phyloP scores from a whole-genome alignment of 257 asterid genomes.

The Ilex asprella region DNA sequence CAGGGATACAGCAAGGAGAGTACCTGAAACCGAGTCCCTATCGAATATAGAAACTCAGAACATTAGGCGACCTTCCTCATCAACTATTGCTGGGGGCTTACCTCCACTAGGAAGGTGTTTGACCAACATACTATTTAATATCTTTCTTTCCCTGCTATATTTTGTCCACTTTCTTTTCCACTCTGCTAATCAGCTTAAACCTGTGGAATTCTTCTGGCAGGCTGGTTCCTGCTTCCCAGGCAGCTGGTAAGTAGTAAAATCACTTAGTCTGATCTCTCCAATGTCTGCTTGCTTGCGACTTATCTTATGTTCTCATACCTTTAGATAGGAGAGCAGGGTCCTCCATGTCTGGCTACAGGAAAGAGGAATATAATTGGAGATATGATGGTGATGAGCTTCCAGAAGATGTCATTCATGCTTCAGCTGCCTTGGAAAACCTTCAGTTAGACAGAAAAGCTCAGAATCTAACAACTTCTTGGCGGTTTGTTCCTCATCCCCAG shows the following conservation, averaged over 20 bases:
- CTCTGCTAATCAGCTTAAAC: conserved; percentile 16
- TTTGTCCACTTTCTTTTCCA: conserved; percentile 2
- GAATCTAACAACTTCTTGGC: conserved; percentile 75
- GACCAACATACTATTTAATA: conserved; percentile 5
- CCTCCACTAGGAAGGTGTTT: conserved; percentile 91
- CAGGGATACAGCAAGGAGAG: conserved; percentile 72
- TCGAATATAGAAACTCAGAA: conserved; percentile 59
- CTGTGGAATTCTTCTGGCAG: conserved; percentile 42
- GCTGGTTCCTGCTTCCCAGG: conserved; percentile 62
- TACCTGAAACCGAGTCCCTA: conserved; percentile 53
- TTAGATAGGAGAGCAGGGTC: conserved; percentile 89
- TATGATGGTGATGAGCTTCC: conserved; percentile 67
- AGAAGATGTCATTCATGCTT: conserved; percentile 68
- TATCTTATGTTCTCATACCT: conserved; percentile 13
- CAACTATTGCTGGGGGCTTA: conserved; percentile 89
- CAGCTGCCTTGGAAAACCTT: conserved; percentile 90
- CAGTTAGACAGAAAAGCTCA: conserved; percentile 95
- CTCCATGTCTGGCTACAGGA: conserved; percentile 79
- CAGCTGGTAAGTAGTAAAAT: conserved; percentile 58
- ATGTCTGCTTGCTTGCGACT: neutral
- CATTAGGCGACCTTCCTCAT: conserved; percentile 62
- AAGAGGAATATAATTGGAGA: conserved; percentile 88
- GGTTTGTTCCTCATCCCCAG: conserved; percentile 42
- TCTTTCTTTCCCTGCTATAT: neutral
- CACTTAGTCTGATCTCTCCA: conserved; percentile 2